Percentiles rank a stretch among this genome's conserved stretches.
phyloP scores from a whole-genome alignment of 495 filamentous ascomycete species.

The Penicillium robsamsonii region DNA sequence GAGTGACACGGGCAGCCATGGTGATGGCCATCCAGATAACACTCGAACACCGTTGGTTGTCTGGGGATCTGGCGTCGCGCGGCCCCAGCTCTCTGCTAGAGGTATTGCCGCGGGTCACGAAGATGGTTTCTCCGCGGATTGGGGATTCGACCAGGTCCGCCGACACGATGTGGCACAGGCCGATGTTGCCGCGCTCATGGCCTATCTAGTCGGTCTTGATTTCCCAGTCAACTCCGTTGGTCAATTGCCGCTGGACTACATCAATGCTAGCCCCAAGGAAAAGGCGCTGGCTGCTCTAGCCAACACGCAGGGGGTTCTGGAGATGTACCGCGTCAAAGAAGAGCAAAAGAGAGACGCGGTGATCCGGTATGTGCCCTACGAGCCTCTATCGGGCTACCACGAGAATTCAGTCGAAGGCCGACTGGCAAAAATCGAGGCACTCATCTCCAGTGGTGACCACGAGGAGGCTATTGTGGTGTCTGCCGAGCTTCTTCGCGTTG shows the following conservation, averaged over 20 bases:
- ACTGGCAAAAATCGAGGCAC: conserved; percentile 60
- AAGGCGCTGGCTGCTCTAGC: conserved; percentile 85
- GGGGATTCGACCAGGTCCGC: conserved; percentile 75
- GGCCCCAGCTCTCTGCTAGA: conserved; percentile 56
- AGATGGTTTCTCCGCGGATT: conserved; percentile 89
- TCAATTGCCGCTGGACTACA: conserved; percentile 80
- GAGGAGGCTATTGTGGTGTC: conserved; percentile 75
- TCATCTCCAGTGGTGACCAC: conserved; percentile 65
- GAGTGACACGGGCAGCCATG: conserved; percentile 98
- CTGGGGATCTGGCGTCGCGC: conserved; percentile 91
- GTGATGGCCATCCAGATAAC: conserved; percentile 97
- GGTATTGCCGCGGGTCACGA: conserved; percentile 72
- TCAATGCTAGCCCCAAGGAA: conserved; percentile 65
- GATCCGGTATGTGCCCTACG: conserved; percentile 73
- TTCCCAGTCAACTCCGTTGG: conserved; percentile 98
- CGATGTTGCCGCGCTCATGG: conserved; percentile 95
- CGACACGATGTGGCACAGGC: conserved; percentile 92
- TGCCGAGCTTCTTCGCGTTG: conserved; percentile 69
- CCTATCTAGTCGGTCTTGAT: conserved; percentile 84
- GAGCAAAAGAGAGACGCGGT: conserved; percentile 72
- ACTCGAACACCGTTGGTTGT: conserved; percentile 90
- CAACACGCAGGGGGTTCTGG: conserved; percentile 85
- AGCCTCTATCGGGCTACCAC: conserved; percentile 53
- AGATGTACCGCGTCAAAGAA: conserved; percentile 98
- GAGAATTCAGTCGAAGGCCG: conserved; percentile 64